Conservation (phyloP, 805 yeast species). For the Hermanozyma aechmeae region DNA sequence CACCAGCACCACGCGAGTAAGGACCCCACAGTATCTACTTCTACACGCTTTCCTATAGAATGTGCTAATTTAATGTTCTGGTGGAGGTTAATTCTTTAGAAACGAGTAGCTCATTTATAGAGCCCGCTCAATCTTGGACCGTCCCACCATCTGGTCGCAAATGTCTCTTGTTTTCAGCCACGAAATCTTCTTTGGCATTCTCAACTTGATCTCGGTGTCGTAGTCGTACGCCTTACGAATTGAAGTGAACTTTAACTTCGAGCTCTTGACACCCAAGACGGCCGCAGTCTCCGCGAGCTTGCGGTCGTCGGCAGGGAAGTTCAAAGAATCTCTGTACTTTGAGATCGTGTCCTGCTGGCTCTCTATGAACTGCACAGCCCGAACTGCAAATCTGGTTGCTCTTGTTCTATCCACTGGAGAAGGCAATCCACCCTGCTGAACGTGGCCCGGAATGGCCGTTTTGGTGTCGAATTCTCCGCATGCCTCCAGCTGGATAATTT, state of each 20-base stretch:
- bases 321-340: slow-evolving; percentile 15
- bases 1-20: no score
- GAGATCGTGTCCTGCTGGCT: no score
- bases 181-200: slow-evolving; percentile 84
- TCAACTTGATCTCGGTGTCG: slow-evolving; percentile 70
- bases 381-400: slow-evolving; percentile 63
- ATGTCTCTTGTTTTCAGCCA: slow-evolving; percentile 73
- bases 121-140: slow-evolving; percentile 22
- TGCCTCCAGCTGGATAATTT: slow-evolving; percentile 55
- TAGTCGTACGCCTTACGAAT: slow-evolving; percentile 72
- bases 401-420: slow-evolving; percentile 70
- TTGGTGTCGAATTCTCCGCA: slow-evolving; percentile 63
- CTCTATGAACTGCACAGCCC: slow-evolving; percentile 64
- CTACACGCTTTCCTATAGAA: no score
- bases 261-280: slow-evolving; percentile 74
- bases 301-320: slow-evolving; percentile 23
- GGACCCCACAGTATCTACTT: no score
- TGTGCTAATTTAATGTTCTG: no score
- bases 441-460: slow-evolving; percentile 81
- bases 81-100: no score
- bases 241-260: slow-evolving; percentile 67
- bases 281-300: slow-evolving; percentile 49
- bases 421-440: slow-evolving; percentile 77
- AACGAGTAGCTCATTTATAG: no score
- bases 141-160: slow-evolving; percentile 79